phyloP scores from a whole-genome alignment of 1,284 basidiomycete species.

The Volvariella volvacea region DNA sequence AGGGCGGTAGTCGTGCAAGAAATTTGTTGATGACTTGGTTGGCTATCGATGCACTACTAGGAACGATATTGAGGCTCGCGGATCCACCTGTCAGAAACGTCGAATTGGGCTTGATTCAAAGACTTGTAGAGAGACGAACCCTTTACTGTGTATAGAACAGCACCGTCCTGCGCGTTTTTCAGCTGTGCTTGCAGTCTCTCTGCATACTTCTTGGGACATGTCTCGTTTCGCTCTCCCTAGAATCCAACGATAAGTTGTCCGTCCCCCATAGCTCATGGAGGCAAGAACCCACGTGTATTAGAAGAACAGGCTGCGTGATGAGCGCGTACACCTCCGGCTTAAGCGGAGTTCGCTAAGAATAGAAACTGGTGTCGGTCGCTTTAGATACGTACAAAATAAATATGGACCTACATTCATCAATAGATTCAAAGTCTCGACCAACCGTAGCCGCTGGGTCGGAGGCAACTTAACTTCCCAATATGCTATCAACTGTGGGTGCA shows the following conservation, averaged over 20 bases:
- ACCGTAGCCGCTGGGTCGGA: conserved; percentile 43
- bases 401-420: conserved; percentile 48
- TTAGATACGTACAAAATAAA: conserved; percentile 1
- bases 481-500: conserved; percentile 44
- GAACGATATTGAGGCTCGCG: conserved; percentile 42
- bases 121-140: conserved; percentile 29
- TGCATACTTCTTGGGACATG: conserved; percentile 50
- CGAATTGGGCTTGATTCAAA: not conserved
- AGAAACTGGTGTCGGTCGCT: not conserved
- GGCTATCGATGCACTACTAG: conserved; percentile 51
- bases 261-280: not conserved
- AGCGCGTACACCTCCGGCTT: conserved; percentile 37
- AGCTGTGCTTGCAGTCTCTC: conserved; percentile 44
- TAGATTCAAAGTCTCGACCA: conserved; percentile 47
- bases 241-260: not conserved
- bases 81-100: conserved; percentile 32
- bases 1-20: conserved; percentile 43
- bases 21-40: conserved; percentile 63
- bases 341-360: conserved; percentile 44
- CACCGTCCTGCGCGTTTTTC: conserved; percentile 40
- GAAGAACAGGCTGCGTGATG: conserved; percentile 57
- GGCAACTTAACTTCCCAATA: conserved; percentile 55
- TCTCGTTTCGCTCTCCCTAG: conserved; percentile 55
- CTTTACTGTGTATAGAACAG: conserved; percentile 55
- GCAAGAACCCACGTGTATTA: conserved; percentile 57